Evolutionary conservation across 2,329 filamentous ascomycete genomes (phyloP).

Genomic region (Ophiocordyceps polyrhachis-furcata): DNA sequence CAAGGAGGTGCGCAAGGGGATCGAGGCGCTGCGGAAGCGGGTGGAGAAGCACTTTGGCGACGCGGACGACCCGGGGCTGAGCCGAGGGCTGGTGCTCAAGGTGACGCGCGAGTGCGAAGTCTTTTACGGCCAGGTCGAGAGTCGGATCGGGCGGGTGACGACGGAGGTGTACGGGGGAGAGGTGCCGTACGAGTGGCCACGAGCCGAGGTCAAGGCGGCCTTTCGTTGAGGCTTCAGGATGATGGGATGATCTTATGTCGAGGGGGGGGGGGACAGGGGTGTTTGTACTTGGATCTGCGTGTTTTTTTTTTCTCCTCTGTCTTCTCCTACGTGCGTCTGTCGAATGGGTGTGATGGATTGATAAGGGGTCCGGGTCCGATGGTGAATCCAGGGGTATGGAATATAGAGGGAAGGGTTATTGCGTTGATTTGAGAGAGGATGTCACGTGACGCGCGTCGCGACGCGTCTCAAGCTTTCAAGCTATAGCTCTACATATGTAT

Average conservation of each 20-base stretch:
- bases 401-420: not conserved
- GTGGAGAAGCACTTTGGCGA: constrained; percentile 97
- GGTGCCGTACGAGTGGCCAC: constrained; percentile 47
- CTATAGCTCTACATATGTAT: not conserved
- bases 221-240: constrained; percentile 19
- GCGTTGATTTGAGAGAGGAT: not conserved
- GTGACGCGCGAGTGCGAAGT: constrained; percentile 42
- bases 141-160: constrained; percentile 38
- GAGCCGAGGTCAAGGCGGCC: constrained; percentile 40
- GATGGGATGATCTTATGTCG: not conserved
- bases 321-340: not conserved
- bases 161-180: constrained; percentile 47
- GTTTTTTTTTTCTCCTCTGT: not conserved
- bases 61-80: constrained; percentile 54
- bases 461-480: not conserved
- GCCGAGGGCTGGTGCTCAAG: constrained; percentile 35
- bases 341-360: not conserved
- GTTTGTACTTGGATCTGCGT: not conserved
- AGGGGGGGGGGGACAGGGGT: too few species aligned
- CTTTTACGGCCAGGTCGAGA: constrained; percentile 43
- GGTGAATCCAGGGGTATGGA: not conserved
- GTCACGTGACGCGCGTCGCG: not conserved
- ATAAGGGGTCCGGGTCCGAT: not conserved
- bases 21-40: constrained; percentile 72
- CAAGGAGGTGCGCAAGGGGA: constrained; percentile 76